Base-by-base conservation (phyloP, 2,329 filamentous ascomycete genomes). In the Incumbomyces lentus region DNA sequence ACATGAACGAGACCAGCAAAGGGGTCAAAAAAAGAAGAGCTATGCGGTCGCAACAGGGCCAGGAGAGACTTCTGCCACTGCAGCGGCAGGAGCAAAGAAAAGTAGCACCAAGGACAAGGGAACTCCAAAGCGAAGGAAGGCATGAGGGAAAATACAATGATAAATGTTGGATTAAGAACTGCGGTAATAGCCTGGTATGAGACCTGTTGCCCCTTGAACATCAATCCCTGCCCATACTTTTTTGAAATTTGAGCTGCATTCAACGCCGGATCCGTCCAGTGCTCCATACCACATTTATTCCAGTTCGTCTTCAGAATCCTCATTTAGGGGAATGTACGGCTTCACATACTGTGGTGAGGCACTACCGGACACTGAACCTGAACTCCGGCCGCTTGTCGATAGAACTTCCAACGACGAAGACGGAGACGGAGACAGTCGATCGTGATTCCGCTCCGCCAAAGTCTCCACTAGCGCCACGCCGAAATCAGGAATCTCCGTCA, bases 241-340 rank as follows among this genome's bases (percentile, higher is more conserved):
- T 26, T n/a, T 4, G 5, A 26, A 5, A 5, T 26, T 26, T 26
- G 22, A 26, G 22, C 22, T 26, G 22, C 22, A 26, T 4, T 26
- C 22, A 26, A 26, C 22, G 22, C 22, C 22, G 22, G 5, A 8
- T 26, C 8, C 5, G 22, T 8, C 22, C 5, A 26, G 22, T 26
- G 22, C 8, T 8, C 5, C 8, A 5, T 8, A 4, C 22, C 22
- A 26, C 22, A 26, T 26, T 35, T 11, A 35, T 6, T 35, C 33
- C 12, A 44, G 17, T 33, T 44, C 41, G 18, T 44, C 41, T n/a
- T 44, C 43, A 34, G 43, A 46, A 29, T 46, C 43, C n/a, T 46
- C 43, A 19, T 46, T 46, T n/a, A 46, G 5, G 8, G 43, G 43
- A 31, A 46, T 46, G n/a, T 46, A 40, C 8, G 31, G 18, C 43